phyloP scores from a whole-genome alignment of 2,329 filamentous ascomycete species.

The Lizonia empirigonia region DNA sequence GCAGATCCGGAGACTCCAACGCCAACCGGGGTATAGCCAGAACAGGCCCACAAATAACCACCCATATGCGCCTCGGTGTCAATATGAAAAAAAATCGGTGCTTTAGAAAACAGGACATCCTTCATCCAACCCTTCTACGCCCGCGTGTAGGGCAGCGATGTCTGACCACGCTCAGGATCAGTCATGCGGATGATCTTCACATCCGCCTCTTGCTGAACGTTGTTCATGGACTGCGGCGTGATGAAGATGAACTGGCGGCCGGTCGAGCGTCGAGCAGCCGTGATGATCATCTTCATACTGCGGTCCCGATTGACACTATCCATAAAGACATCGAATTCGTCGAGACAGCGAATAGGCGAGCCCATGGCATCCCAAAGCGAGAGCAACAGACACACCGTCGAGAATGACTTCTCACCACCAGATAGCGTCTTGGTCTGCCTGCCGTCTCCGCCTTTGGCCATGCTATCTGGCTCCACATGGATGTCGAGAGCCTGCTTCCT shows the following conservation, averaged over 20 bases:
- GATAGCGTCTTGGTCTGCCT: conserved; percentile 90
- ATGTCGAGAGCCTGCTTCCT: conserved; percentile 74
- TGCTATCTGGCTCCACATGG: conserved; percentile 72
- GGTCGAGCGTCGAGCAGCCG: conserved; percentile 82
- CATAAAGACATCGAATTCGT: conserved; percentile 99
- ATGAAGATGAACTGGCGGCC: conserved; percentile 95
- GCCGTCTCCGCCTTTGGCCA: conserved; percentile 70
- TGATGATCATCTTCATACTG: conserved; percentile 91
- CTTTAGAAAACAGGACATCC: background rate
- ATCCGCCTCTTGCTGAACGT: conserved; percentile 58
- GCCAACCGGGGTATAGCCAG: conserved; percentile 29
- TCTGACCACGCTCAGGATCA: conserved; percentile 59
- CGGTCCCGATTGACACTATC: conserved; percentile 93
- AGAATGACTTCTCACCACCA: conserved; percentile 97
- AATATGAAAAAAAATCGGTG: background rate
- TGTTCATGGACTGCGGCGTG: conserved; percentile 81
- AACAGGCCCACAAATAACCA: conserved; percentile 7
- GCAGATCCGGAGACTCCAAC: conserved; percentile 15
- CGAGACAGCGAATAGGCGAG: conserved; percentile 88
- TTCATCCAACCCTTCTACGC: background rate
- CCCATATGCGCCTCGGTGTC: background rate
- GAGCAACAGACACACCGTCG: conserved; percentile 90
- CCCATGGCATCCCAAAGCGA: conserved; percentile 98
- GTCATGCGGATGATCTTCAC: conserved; percentile 77
- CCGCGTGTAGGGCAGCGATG: conserved; percentile 43